A percentile compares a stretch with the other conserved stretches of the same genome.
Conservation (phyloP, 2,329 filamentous ascomycete species). For the Lasiodiplodia hormozganensis region DNA sequence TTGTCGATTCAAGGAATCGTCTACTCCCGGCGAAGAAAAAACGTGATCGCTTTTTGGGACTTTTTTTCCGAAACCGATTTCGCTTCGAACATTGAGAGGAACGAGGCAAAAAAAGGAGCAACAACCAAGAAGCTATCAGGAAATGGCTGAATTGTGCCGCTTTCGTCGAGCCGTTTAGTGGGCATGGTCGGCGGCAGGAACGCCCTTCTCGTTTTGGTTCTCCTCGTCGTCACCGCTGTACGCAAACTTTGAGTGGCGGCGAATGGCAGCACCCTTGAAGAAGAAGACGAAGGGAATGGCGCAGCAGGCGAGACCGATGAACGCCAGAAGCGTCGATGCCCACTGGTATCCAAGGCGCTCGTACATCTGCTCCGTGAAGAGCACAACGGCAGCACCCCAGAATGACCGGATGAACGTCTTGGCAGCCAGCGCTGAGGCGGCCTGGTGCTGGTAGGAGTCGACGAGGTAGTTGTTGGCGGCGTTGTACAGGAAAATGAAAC, state of each 20-base stretch:
- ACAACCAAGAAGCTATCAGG: neutral
- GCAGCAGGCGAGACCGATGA: conserved; percentile 78
- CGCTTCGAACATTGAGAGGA: neutral
- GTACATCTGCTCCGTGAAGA: conserved; percentile 82
- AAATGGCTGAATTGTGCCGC: neutral
- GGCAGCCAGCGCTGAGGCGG: conserved; percentile 79
- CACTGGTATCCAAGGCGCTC: conserved; percentile 73
- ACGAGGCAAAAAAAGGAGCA: neutral
- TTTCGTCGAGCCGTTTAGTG: neutral
- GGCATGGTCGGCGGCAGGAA: neutral
- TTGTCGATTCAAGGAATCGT: neutral
- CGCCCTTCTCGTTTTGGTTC: conserved; percentile 34
- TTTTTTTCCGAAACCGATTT: neutral
- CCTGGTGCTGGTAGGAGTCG: conserved; percentile 74
- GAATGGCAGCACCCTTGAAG: conserved; percentile 74
- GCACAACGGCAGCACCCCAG: conserved; percentile 78
- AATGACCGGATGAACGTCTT: conserved; percentile 82
- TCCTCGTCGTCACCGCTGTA: conserved; percentile 67
- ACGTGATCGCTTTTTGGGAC: neutral
- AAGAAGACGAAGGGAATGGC: conserved; percentile 85
- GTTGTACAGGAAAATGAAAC: conserved; percentile 86
- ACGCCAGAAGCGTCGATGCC: conserved; percentile 75
- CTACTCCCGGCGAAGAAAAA: neutral
- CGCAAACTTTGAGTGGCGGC: conserved; percentile 73
- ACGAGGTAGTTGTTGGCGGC: conserved; percentile 63